phyloP scores from a whole-genome alignment of 164 flowering plant species.

The Hamamelis virginiana region DNA sequence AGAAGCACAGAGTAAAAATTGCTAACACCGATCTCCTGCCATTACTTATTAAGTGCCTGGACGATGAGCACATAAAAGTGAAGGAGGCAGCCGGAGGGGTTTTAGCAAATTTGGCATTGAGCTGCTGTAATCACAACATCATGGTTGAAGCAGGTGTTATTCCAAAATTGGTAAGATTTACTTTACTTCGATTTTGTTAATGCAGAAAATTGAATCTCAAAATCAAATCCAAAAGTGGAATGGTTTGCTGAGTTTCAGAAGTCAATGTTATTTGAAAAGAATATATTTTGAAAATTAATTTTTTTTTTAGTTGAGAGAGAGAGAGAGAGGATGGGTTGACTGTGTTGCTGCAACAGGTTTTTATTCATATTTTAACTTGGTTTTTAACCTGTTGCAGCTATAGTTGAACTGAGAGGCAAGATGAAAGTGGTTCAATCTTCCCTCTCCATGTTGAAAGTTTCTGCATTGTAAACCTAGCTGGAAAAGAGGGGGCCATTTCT shows the following conservation, averaged over 20 bases:
- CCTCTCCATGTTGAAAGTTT: too few species aligned
- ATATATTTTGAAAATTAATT: too few species aligned
- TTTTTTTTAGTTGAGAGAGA: too few species aligned
- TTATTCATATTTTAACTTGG: too few species aligned
- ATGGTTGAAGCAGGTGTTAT: conserved; percentile 88
- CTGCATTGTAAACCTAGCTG: too few species aligned
- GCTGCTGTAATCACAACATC: conserved; percentile 48
- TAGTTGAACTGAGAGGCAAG: too few species aligned
- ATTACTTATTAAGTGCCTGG: conserved; percentile 55
- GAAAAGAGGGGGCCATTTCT: too few species aligned
- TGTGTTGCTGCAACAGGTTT: too few species aligned
- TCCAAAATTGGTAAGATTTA: conserved; percentile 71
- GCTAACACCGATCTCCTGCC: conserved; percentile 55
- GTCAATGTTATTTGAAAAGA: too few species aligned
- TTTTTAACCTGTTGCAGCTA: too few species aligned
- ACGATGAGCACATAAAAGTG: conserved; percentile 64
- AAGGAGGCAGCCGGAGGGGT: conserved; percentile 85
- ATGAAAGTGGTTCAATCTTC: too few species aligned
- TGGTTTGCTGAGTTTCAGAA: background rate
- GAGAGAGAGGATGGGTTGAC: too few species aligned
- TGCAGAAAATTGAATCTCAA: background rate
- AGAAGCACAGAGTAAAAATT: conserved; percentile 57
- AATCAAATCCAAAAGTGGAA: background rate
- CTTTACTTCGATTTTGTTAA: background rate
- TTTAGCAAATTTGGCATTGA: conserved; percentile 71